Conservation (phyloP, 83 land plant species). For the Picea engelmannii region DNA sequence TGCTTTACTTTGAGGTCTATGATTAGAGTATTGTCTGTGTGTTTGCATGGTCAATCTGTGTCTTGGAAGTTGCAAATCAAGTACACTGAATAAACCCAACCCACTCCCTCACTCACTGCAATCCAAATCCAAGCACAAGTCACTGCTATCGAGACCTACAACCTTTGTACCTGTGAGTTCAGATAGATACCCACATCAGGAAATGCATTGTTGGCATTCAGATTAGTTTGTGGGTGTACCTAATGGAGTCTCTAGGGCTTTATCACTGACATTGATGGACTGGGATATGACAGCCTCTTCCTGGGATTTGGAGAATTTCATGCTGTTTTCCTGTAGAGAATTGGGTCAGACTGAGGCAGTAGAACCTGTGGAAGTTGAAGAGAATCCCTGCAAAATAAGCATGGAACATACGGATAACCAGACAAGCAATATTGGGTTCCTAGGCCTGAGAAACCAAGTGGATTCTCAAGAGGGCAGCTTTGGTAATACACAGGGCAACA, state of each 20-base stretch:
- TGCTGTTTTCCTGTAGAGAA: neutral
- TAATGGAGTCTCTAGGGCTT: conserved; percentile 8
- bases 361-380: neutral
- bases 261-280: conserved; percentile 3
- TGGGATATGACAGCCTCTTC: neutral
- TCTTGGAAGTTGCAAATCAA: conserved; percentile 4
- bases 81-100: neutral
- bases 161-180: neutral
- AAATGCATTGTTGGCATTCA: neutral
- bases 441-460: conserved; percentile 7
- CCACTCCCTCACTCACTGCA: too few species aligned
- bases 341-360: neutral
- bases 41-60: neutral
- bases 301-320: neutral
- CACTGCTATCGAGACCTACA: neutral
- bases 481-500: neutral
- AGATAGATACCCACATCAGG: neutral
- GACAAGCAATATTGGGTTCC: neutral
- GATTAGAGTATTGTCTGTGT: neutral
- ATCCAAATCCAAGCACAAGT: neutral
- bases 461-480: conserved; percentile 6
- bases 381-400: neutral
- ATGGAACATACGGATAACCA: conserved; percentile 2
- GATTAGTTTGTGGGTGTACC: neutral
- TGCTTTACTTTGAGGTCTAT: neutral